Conservation (phyloP, 805 yeast genomes). For the Hanseniaspora jakobsenii region DNA sequence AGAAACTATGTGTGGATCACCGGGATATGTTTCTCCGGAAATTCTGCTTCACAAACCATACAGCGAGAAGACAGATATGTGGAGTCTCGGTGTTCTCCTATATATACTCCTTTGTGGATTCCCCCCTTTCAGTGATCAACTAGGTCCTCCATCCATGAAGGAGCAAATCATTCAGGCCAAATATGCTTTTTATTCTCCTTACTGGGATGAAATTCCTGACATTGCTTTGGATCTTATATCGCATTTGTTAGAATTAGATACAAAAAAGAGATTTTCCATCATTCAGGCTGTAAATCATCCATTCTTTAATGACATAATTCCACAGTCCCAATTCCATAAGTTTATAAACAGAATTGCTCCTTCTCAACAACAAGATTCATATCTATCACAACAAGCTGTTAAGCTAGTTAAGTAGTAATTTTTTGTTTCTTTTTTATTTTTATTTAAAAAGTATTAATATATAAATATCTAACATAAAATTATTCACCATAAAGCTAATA, state of each 20-base stretch:
- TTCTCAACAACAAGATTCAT: slow-evolving; percentile 11
- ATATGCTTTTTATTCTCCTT: slow-evolving; percentile 66
- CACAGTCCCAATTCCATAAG: slow-evolving; percentile 22
- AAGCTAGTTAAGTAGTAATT: not conserved
- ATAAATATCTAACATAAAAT: too few relatives aligned
- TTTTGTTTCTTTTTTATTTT: not conserved
- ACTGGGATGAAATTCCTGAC: slow-evolving; percentile 64
- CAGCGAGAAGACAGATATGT: slow-evolving; percentile 61
- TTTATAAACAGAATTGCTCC: slow-evolving; percentile 16
- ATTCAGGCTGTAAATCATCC: slow-evolving; percentile 78
- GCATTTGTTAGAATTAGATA: slow-evolving; percentile 49
- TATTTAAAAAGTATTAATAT: too few relatives aligned
- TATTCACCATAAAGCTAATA: too few relatives aligned
- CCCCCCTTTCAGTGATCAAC: slow-evolving; percentile 73
- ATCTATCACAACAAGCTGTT: slow-evolving; percentile 5
- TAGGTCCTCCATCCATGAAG: slow-evolving; percentile 67
- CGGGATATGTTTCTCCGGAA: slow-evolving; percentile 81
- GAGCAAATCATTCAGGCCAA: slow-evolving; percentile 59
- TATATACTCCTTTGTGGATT: slow-evolving; percentile 75
- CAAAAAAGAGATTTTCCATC: slow-evolving; percentile 65
- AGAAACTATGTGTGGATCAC: slow-evolving; percentile 73
- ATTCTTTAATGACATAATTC: slow-evolving; percentile 43
- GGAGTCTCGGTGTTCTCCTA: slow-evolving; percentile 71
- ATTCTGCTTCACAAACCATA: slow-evolving; percentile 46
- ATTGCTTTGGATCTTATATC: slow-evolving; percentile 54